Evolutionary conservation across 2,329 filamentous ascomycete species (phyloP), one percentile per base, ranked within the genome.

Genomic region (Mollisia scopiformis): DNA sequence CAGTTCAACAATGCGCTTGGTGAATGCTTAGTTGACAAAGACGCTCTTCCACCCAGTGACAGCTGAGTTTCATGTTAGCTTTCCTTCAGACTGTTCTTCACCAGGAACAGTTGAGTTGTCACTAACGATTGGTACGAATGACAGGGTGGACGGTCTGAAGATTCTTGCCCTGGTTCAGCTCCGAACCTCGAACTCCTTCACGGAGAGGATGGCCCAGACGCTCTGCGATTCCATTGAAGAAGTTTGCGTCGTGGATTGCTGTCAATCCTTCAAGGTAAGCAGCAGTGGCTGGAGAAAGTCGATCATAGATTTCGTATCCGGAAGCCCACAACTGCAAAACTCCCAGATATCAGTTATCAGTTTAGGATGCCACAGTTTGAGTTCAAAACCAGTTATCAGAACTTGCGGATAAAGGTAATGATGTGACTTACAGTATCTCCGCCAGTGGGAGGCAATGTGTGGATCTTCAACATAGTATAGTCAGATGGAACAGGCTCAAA

Each of bases 281-380:
- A 60, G 83, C 84, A 56, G 84, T 83, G 0, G 83, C 76, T 2
- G 77, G 75, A 3, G 83, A 86, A 60, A 90, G 78, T 28, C 85
- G 81, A 68, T 90, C 87, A 68, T 88, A 90, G 13, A 88, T 74
- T 66, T 89, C 86, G 69, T 89, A 89, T 0, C 85, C 86, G 0
- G 84, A 79, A 54, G 81, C 79, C 79, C 80, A 83, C 6, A 83
- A 74, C 50, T 76, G 27, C 7, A 35, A 35, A 8, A 14, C 11
- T 11, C 21, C 14, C 16, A 41, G 21, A n/a, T 21, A 41, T 41
- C 37, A 41, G 14, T 41, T n/a, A n/a, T n/a, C n/a, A n/a, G n/a
- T n/a, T n/a, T n/a, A n/a, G n/a, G n/a, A n/a, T n/a, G n/a, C n/a
- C n/a, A n/a, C n/a, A n/a, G 5, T 41, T n/a, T 41, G 14, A 21